Conservation (phyloP, 2,329 filamentous ascomycete species). For the Cladosporium sp. region DNA sequence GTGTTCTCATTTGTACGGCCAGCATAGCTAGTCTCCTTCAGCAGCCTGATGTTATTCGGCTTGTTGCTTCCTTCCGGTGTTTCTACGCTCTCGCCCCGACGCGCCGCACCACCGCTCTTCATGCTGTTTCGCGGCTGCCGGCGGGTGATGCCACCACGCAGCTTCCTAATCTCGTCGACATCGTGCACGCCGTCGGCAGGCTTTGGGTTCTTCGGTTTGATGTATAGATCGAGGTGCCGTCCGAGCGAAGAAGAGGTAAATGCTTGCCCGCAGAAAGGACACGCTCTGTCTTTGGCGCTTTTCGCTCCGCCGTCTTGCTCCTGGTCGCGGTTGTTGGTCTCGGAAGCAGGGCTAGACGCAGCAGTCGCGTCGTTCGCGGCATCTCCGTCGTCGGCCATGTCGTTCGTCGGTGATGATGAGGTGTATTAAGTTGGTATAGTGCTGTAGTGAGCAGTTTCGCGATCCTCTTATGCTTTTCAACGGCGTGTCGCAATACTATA, state of each 20-base stretch:
- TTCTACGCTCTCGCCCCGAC: constrained; percentile 15
- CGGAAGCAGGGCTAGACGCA: constrained; percentile 6
- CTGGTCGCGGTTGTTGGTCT: constrained; percentile 9
- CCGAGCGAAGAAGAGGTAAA: constrained; percentile 95
- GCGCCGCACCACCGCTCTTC: constrained; percentile 23
- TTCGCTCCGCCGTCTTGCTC: neutral
- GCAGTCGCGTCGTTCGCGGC: neutral
- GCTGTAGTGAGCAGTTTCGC: neutral
- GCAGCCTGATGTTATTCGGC: constrained; percentile 1
- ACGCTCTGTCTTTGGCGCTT: constrained; percentile 73
- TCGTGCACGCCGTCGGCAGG: constrained; percentile 82
- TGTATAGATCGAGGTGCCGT: constrained; percentile 89
- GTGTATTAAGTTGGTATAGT: neutral
- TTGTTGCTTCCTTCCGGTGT: neutral
- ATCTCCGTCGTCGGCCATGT: constrained; percentile 15
- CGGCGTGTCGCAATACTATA: neutral
- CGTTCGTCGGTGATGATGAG: too few relatives aligned
- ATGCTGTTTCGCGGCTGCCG: constrained; percentile 67
- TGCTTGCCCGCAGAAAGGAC: constrained; percentile 82
- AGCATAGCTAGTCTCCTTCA: constrained; percentile 16
- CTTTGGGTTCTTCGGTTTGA: constrained; percentile 90
- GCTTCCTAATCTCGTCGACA: constrained; percentile 81
- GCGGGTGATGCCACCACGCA: constrained; percentile 82
- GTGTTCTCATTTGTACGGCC: constrained; percentile 25
- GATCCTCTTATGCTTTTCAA: neutral